These are phyloP conservation scores for Torulaspora globosa DNA, from an alignment of 1,139 yeast species.

Conservation along the genomic window DNA sequence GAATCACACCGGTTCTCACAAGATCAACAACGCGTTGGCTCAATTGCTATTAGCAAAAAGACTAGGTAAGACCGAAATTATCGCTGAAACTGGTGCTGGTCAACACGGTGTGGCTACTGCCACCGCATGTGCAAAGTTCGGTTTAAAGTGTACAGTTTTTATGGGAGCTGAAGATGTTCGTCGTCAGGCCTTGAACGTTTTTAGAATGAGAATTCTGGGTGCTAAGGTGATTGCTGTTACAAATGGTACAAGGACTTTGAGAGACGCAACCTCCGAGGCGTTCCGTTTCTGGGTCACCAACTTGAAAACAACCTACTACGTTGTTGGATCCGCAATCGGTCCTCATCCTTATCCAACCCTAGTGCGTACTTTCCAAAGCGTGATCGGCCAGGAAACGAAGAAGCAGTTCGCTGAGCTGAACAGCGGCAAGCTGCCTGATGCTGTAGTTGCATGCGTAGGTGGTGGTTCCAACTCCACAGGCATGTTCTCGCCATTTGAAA, in stretches of 20 bases:
- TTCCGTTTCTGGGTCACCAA: conserved; percentile 93
- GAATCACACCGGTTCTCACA: conserved; percentile 97
- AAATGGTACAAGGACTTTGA: conserved; percentile 89
- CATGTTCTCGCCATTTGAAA: conserved; percentile 88
- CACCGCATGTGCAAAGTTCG: conserved; percentile 97
- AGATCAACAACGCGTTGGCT: conserved; percentile 93
- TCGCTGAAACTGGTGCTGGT: conserved; percentile 99
- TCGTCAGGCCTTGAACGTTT: conserved; percentile 96
- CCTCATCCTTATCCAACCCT: conserved; percentile 98
- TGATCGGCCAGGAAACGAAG: conserved; percentile 92
- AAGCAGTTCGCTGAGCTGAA: conserved; percentile 79
- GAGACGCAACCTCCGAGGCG: conserved; percentile 98
- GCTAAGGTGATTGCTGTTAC: conserved; percentile 92
- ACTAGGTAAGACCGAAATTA: conserved; percentile 82
- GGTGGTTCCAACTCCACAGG: conserved; percentile 98
- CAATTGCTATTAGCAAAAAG: conserved; percentile 90
- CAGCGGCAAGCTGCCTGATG: conserved; percentile 81
- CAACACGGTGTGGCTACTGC: conserved; percentile 99
- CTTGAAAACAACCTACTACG: conserved; percentile 80
- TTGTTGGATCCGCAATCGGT: conserved; percentile 97
- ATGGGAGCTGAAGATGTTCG: conserved; percentile 99
- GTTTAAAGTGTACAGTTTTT: conserved; percentile 88
- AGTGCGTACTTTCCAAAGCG: conserved; percentile 97
- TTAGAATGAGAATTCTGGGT: conserved; percentile 94
- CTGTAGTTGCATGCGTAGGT: conserved; percentile 97